These are phyloP conservation scores for Hypoxylon sp. DNA, from an alignment of 2,329 filamentous ascomycete species.

Conservation along the genomic window DNA sequence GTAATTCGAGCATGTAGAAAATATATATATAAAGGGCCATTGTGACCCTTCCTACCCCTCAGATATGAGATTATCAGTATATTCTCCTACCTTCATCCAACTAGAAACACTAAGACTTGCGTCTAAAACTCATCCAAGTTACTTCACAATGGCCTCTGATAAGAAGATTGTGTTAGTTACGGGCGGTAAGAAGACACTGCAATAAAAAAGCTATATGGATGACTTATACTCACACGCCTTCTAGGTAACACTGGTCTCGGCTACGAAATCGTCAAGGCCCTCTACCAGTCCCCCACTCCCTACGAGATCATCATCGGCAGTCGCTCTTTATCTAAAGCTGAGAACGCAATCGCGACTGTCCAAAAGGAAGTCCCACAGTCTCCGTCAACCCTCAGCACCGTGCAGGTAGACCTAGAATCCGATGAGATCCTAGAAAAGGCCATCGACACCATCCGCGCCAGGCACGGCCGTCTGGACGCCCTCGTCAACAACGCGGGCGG, in stretches of 20 bases:
- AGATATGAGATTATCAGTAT: too few species aligned
- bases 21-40: too few species aligned
- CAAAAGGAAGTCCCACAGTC: conserved; percentile 51
- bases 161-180: conserved; percentile 33
- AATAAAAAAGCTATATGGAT: too few species aligned
- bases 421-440: conserved; percentile 61
- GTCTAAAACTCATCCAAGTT: too few species aligned
- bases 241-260: conserved; percentile 65
- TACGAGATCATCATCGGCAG: conserved; percentile 67
- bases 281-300: conserved; percentile 54
- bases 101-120: too few species aligned
- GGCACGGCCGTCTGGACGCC: conserved; percentile 57
- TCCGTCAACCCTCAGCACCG: conserved; percentile 52
- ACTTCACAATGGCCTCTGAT: conserved; percentile 27
- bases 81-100: too few species aligned
- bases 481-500: conserved; percentile 67
- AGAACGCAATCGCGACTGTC: conserved; percentile 55
- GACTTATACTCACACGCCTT: too few species aligned
- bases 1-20: too few species aligned
- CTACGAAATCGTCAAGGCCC: conserved; percentile 63
- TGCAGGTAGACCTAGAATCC: conserved; percentile 63
- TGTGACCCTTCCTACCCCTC: too few species aligned
- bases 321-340: conserved; percentile 59
- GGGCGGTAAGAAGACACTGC: conserved; percentile 29
- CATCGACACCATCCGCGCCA: conserved; percentile 52